phyloP scores from a whole-genome alignment of 176 grass and related monocot species.

The Dendrocalamus sinicus region DNA sequence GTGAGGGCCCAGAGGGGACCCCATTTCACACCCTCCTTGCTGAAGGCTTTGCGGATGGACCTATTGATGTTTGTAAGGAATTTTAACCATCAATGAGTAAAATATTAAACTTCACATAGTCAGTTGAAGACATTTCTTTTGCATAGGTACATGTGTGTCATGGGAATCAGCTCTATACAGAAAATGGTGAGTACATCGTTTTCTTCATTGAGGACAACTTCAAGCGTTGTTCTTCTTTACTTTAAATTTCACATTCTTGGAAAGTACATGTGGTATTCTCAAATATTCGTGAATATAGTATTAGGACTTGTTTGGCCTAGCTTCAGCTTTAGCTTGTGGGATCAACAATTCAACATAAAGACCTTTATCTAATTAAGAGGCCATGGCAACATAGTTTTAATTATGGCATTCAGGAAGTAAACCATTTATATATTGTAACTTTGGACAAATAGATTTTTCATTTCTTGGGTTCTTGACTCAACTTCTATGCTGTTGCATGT shows the following conservation, averaged over 20 bases:
- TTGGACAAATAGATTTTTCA: neutral
- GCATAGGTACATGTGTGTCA: slow-evolving; percentile 85
- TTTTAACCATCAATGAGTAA: neutral
- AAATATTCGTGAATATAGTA: slow-evolving; percentile 4
- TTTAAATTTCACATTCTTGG: neutral
- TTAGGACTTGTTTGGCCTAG: neutral
- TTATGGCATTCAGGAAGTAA: neutral
- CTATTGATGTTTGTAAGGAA: slow-evolving; percentile 93
- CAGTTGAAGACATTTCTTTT: slow-evolving; percentile 33
- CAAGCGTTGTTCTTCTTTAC: slow-evolving; percentile 13
- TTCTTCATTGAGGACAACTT: slow-evolving; percentile 32
- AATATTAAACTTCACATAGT: neutral
- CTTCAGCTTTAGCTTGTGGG: neutral
- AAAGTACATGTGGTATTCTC: neutral
- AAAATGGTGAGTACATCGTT: slow-evolving; percentile 73
- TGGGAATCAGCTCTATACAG: slow-evolving; percentile 82
- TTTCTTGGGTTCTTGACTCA: slow-evolving; percentile 6
- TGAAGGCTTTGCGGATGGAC: slow-evolving; percentile 92
- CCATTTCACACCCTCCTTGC: slow-evolving; percentile 86
- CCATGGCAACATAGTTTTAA: neutral
- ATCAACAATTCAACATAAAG: neutral
- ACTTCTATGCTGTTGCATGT: neutral
- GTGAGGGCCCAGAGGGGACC: slow-evolving; percentile 74
- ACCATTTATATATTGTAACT: neutral
- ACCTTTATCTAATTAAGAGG: neutral